phyloP scores from a whole-genome alignment of 176 grass and related monocot genomes.

The Triticum urartu region DNA sequence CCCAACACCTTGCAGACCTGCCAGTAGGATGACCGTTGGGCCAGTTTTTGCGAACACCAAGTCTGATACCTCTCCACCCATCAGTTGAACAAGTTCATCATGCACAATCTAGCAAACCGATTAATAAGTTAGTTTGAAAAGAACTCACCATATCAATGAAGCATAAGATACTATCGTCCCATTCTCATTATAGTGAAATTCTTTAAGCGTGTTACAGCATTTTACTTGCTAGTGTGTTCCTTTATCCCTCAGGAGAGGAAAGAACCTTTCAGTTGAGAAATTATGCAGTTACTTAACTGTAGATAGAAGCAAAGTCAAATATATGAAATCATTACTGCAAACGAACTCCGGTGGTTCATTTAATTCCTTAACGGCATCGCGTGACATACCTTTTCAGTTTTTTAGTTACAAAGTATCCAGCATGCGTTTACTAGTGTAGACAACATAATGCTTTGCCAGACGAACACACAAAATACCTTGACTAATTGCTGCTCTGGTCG shows the following conservation, averaged over 20 bases:
- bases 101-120: constrained; percentile 56
- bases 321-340: not conserved
- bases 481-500: constrained; percentile 90
- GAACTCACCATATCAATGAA: not conserved
- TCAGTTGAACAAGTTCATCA: constrained; percentile 84
- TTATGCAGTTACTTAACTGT: not conserved
- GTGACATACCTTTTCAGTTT: constrained; percentile 43
- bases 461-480: constrained; percentile 53
- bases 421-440: not conserved
- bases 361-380: not conserved
- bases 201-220: not conserved
- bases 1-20: constrained; percentile 93
- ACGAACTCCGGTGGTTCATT: not conserved
- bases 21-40: constrained; percentile 78
- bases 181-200: not conserved
- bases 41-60: constrained; percentile 77
- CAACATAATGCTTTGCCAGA: no score
- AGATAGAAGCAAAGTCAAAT: not conserved
- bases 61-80: constrained; percentile 93
- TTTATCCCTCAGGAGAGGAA: not conserved
- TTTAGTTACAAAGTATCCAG: not conserved
- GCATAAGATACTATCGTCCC: not conserved
- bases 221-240: not conserved
- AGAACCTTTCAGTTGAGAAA: not conserved
- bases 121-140: constrained; percentile 21